Percentiles rank a stretch among this genome's conserved stretches.
These are phyloP conservation scores for Syzygium aromaticum DNA, from an alignment of 345 rosid species.

Conservation along the genomic window DNA sequence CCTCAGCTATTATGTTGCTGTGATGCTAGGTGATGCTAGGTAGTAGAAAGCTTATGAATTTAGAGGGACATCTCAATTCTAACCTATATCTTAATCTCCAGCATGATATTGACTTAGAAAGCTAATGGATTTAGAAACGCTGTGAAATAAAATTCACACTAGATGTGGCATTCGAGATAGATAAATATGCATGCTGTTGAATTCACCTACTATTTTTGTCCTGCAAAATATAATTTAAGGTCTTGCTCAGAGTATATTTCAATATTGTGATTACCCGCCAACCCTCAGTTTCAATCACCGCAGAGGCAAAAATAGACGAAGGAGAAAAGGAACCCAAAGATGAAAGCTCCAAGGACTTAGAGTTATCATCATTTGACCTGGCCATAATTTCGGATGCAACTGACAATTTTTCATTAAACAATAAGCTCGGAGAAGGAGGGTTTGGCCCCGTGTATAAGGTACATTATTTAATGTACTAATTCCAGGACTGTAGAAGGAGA, in stretches of 20 bases:
- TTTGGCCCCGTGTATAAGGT: conserved; percentile 27
- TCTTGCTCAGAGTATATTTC: background rate
- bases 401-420: conserved; percentile 15
- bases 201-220: background rate
- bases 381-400: conserved; percentile 14
- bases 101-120: background rate
- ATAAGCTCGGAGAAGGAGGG: conserved; percentile 37
- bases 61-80: background rate
- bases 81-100: background rate
- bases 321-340: background rate
- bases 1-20: background rate
- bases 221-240: background rate
- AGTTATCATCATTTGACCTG: conserved; percentile 7
- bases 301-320: background rate
- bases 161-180: background rate
- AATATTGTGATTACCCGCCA: background rate
- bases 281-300: background rate
- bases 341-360: conserved; percentile 2
- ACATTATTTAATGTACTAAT: background rate
- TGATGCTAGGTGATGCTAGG: background rate
- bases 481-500: background rate
- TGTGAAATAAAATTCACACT: background rate
- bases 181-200: background rate
- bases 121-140: background rate
- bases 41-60: background rate